Conservation (phyloP, 2,329 filamentous ascomycete species). For the Mycosphaerella sp. region DNA sequence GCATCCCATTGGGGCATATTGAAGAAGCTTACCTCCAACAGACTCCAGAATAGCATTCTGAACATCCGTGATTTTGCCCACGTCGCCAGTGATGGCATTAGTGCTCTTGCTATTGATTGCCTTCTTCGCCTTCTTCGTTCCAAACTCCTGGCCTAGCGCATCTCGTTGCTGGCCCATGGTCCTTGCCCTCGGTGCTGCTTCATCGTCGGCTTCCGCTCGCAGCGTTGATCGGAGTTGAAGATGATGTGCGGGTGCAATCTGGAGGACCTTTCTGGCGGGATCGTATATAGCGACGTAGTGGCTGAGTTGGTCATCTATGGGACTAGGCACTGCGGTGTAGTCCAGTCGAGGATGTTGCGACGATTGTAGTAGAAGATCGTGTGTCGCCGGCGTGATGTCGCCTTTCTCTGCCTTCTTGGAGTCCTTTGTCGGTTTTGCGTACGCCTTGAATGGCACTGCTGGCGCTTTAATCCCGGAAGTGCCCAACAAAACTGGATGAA, state of each 20-base stretch:
- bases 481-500: slow-evolving; percentile 30
- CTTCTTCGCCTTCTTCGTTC: slow-evolving; percentile 81
- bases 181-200: slow-evolving; percentile 33
- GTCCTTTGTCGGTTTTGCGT: slow-evolving; percentile 35
- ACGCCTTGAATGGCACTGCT: slow-evolving; percentile 44
- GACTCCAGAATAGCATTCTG: slow-evolving; percentile 52
- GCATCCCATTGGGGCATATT: slow-evolving; percentile 35
- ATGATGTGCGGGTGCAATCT: slow-evolving; percentile 50
- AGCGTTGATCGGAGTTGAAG: slow-evolving; percentile 50
- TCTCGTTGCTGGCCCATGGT: slow-evolving; percentile 57
- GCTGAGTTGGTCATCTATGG: slow-evolving; percentile 45
- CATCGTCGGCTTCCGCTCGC: slow-evolving; percentile 38
- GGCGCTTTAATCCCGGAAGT: slow-evolving; percentile 41
- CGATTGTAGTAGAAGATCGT: slow-evolving; percentile 55
- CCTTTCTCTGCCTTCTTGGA: slow-evolving; percentile 19
- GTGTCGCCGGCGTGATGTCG: slow-evolving; percentile 34
- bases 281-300: slow-evolving; percentile 59
- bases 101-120: slow-evolving; percentile 61
- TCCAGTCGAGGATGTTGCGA: slow-evolving; percentile 56
- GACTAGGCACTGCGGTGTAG: slow-evolving; percentile 44
- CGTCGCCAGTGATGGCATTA: slow-evolving; percentile 58
- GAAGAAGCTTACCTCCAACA: slow-evolving; percentile 5
- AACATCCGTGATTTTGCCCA: slow-evolving; percentile 50
- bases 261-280: slow-evolving; percentile 47
- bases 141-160: slow-evolving; percentile 70